phyloP scores from a whole-genome alignment of 148 eudicot species.

The Rhododendron ovatum region DNA sequence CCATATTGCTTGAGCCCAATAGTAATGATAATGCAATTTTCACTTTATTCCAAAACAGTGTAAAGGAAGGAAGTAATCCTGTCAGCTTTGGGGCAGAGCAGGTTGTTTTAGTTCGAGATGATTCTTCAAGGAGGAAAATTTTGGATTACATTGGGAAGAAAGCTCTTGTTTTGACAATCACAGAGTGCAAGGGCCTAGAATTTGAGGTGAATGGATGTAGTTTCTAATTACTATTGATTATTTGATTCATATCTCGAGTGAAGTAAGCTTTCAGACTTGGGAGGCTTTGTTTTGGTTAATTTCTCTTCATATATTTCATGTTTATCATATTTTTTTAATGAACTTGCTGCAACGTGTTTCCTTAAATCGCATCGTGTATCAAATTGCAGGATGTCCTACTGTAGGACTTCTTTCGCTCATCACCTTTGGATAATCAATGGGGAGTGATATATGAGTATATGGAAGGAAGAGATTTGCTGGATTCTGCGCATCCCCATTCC shows the following conservation, averaged over 20 bases:
- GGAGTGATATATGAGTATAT: constrained; percentile 53
- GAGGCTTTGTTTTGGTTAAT: not conserved
- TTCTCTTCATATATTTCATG: not conserved
- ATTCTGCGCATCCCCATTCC: constrained; percentile 13
- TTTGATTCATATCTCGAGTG: too few relatives aligned
- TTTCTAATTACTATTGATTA: too few relatives aligned
- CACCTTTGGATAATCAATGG: constrained; percentile 56
- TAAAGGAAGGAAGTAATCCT: constrained; percentile 30
- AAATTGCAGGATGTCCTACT: constrained; percentile 51
- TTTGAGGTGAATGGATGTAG: constrained; percentile 42
- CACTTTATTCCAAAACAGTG: constrained; percentile 44
- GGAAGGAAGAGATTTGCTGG: constrained; percentile 42
- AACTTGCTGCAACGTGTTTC: not conserved
- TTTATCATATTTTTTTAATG: not conserved
- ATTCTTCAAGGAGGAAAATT: constrained; percentile 36
- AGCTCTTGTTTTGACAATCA: constrained; percentile 62
- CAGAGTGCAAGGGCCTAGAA: constrained; percentile 82
- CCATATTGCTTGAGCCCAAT: constrained; percentile 52
- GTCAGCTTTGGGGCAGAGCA: constrained; percentile 82
- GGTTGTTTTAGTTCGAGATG: constrained; percentile 66
- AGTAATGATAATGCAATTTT: constrained; percentile 57
- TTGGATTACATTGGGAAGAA: constrained; percentile 35
- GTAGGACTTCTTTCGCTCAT: constrained; percentile 66
- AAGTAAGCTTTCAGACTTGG: not conserved
- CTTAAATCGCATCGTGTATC: not conserved